Evolutionary conservation across 2,329 filamentous ascomycete genomes (phyloP), one percentile per base, ranked within the genome.

Genomic region (Xylariaceae sp.): DNA sequence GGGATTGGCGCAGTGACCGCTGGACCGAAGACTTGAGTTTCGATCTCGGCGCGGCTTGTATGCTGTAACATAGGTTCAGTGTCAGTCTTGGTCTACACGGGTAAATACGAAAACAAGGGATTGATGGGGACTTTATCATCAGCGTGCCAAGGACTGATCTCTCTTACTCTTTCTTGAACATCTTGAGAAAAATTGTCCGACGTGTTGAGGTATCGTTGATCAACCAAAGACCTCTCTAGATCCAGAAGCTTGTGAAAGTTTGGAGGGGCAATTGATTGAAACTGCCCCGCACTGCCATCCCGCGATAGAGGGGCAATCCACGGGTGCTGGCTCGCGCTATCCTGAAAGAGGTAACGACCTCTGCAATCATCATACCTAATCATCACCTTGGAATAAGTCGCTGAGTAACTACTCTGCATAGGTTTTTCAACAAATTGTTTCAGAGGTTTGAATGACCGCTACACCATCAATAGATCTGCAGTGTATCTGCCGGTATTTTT

Each of bases 1-100:
- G 80, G 62, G 88, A 88, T 61, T 84, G 77, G 58, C 93, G 88
- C 59, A 98, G 84, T 54, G 75, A 80, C 62, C 93, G 88, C 74
- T 96, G 91, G 45, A 89, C 88, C 20, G 90, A 95, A 55, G 92
- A 96, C 73, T 97, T 98, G 69, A 97, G 88, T 76, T 97, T 97
- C 59, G 90, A 89, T 73, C 93, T 95, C 45, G 88, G 84, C 55
- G 86, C 82, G 21, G 85, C 72, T 60, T 82, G 74, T 66, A 95
- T 83, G 56, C 87, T 92, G 55, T 39, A 38, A 39, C 50, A 49
- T 22, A 14, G 12, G 5, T 6, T n/a, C 22, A 12, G 12, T 17
- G 23, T 45, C 34, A 46, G 40, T 32, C 19, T 36, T 19, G 7
- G 16, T 21, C 22, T 12, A 14, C 6, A 19, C 16, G 20, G 22